Conservation (phyloP, 192 early-diverging fungal species). For the Diversispora epigaea region DNA sequence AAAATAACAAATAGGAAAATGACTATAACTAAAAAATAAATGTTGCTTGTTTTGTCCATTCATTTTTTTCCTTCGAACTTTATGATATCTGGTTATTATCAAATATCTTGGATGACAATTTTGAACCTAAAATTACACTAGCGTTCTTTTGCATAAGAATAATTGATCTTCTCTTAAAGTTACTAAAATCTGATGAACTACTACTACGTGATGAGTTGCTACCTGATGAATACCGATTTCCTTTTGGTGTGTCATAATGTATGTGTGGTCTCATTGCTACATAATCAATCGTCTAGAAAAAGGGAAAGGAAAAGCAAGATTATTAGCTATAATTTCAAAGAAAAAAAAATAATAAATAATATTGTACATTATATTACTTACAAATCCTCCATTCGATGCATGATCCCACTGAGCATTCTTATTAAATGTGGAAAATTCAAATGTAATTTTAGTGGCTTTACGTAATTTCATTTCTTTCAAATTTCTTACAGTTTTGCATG, state of each 20-base stretch:
- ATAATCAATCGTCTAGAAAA: background rate
- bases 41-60: no score
- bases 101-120: no score
- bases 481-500: background rate
- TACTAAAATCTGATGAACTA: background rate
- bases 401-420: background rate
- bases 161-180: no score
- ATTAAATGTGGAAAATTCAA: background rate
- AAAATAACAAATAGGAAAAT: no score
- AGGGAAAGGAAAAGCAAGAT: background rate
- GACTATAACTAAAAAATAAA: no score
- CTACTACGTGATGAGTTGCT: background rate
- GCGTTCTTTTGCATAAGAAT: no score
- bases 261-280: background rate
- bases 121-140: no score
- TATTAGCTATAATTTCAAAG: background rate
- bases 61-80: no score
- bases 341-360: background rate
- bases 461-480: background rate
- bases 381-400: background rate
- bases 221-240: background rate
- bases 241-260: background rate
- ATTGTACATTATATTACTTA: background rate
- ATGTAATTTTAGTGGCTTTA: background rate
- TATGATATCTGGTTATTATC: no score